phyloP scores from a whole-genome alignment of 2,329 filamentous ascomycete species.

The Aureobasidium lini region DNA sequence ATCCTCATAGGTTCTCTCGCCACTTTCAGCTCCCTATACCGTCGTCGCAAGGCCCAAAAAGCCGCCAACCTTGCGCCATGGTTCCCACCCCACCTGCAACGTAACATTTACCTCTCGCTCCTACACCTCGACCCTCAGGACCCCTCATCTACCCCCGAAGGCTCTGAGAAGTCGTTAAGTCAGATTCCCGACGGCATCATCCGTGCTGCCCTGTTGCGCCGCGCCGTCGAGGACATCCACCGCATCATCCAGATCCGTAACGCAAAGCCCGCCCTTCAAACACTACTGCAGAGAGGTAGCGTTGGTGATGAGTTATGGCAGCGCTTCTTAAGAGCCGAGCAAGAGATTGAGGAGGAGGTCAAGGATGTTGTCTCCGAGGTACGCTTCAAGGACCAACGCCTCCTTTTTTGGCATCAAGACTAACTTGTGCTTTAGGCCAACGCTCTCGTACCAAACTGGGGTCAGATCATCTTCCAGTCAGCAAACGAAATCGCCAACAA shows the following conservation, averaged over 20 bases:
- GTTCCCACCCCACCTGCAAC: conserved; percentile 85
- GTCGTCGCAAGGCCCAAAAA: conserved; percentile 76
- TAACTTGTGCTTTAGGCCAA: conserved; percentile 61
- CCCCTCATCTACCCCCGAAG: conserved; percentile 39
- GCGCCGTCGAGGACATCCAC: conserved; percentile 87
- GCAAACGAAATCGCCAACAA: conserved; percentile 95
- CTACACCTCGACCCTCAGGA: conserved; percentile 63
- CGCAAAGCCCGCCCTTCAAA: conserved; percentile 79
- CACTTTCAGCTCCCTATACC: conserved; percentile 88
- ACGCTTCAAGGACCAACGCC: conserved; percentile 21
- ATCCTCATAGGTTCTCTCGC: conserved; percentile 82
- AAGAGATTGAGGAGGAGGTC: conserved; percentile 95
- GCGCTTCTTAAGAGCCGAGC: conserved; percentile 82
- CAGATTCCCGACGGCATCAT: conserved; percentile 75
- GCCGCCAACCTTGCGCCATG: conserved; percentile 83
- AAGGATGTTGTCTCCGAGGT: conserved; percentile 92
- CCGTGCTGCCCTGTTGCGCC: conserved; percentile 78
- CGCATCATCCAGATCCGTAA: conserved; percentile 82
- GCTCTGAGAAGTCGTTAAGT: conserved; percentile 55
- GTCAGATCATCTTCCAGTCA: conserved; percentile 90
- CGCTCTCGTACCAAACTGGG: conserved; percentile 81
- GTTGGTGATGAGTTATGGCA: conserved; percentile 96
- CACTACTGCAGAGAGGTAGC: conserved; percentile 78
- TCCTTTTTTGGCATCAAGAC: neutral
- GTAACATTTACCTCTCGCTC: conserved; percentile 90